Base-by-base conservation (phyloP, 352 stramenopile species). In the Aphanomyces euteiches region DNA sequence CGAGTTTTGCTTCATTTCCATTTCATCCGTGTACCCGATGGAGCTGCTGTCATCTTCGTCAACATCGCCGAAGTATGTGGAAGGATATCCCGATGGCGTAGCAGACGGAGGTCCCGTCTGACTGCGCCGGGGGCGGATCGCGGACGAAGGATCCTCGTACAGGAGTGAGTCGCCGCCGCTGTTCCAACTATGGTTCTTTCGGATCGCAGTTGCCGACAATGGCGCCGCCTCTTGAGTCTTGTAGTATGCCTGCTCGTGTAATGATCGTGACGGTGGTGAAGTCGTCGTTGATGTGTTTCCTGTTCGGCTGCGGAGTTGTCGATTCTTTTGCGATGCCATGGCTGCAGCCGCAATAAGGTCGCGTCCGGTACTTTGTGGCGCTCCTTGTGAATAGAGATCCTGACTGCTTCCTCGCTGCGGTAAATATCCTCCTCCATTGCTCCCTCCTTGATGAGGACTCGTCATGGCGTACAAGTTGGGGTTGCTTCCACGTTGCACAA, bases 11-110 rank as follows among this genome's bases (percentile, higher is more conserved):
- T 41, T n/a, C 19, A 61, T 37, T 1, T 61, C 34, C 15, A 45
- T 38, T 8, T 28, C 34, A 13, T 67, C 59, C 39, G 40, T 48
- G 59, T 67, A 50, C 19, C 59, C 59, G 43, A 67, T 67, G 1
- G 59, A 67, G 43, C 59, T 67, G 21, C 59, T 67, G 28, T 67
- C 59, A 28, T 67, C 59, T 56, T 56, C 59, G 38, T 67, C 59
- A 12, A 67, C 15, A 28, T 56, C 59, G 43, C 56, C 59, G 56
- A 67, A 67, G 59, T 67, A 67, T 56, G 59, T 56, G 6, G 59
- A 41, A 17, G 57, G 57, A 28, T 28, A 28, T 28, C 28, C 28
- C 28, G 28, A 28, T 41, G 39, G 40, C 57, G 17, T 12, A 19
- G 50, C 15, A 19, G 50, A 17, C 50, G 15, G 7, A 12, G 50